Percentiles rank a stretch among this genome's conserved stretches.
phyloP scores from a whole-genome alignment of 345 rosid genomes.

The Streptanthus diversifolius region DNA sequence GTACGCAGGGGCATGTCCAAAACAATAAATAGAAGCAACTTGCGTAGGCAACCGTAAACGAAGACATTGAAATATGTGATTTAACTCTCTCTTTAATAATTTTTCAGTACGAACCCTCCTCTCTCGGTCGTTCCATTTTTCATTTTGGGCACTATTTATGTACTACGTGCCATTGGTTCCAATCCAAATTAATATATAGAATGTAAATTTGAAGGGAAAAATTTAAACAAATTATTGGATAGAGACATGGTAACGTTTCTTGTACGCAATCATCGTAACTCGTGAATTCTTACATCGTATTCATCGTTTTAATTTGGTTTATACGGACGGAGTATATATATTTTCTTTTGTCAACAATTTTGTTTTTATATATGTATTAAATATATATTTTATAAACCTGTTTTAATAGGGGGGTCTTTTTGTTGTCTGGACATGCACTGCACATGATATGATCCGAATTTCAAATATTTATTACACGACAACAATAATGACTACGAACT shows the following conservation, averaged over 20 bases:
- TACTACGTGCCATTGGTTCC: neutral
- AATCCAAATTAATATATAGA: neutral
- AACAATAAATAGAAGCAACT: neutral
- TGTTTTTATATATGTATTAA: neutral
- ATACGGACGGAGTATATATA: neutral
- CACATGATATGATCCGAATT: slow-evolving; percentile 33
- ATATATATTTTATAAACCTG: neutral
- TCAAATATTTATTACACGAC: slow-evolving; percentile 29
- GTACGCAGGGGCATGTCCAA: slow-evolving; percentile 11
- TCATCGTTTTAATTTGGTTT: slow-evolving; percentile 28
- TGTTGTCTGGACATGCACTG: slow-evolving; percentile 30
- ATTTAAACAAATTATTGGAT: slow-evolving; percentile 22
- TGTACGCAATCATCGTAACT: slow-evolving; percentile 36
- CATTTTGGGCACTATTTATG: slow-evolving; percentile 1
- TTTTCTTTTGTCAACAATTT: neutral
- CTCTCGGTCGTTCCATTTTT: slow-evolving; percentile 20
- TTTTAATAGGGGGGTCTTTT: slow-evolving; percentile 8
- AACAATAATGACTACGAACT: slow-evolving; percentile 30
- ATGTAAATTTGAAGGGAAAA: neutral
- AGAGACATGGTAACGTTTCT: slow-evolving; percentile 35
- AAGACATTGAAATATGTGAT: slow-evolving; percentile 10
- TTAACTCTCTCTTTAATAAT: neutral
- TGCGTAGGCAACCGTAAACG: neutral
- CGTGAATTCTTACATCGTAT: slow-evolving; percentile 37
- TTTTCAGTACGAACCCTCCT: neutral